Evolutionary conservation across 208 protist genomes (phyloP), one percentile per base, ranked within the genome.

Genomic region (Sergeia podlipaevii): DNA sequence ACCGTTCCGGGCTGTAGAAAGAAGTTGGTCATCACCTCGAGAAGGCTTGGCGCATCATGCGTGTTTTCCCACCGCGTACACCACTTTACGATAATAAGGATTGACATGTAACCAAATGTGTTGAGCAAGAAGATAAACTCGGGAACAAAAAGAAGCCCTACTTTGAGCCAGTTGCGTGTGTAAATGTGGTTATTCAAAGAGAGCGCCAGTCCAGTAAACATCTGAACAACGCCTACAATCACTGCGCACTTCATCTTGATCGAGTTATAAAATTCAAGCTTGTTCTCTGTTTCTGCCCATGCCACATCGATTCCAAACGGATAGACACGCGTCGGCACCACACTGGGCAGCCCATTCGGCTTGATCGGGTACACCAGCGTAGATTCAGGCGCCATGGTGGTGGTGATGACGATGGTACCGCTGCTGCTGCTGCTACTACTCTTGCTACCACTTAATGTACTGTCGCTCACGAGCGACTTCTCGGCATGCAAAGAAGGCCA

Each of bases 161-260:
- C 67, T 45, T 94, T 77, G 18, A 86, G 49, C 44, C 66, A 81
- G 42, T 97, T 74, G 4, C 76, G 65, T 46, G 93, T 96, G 59
- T 98, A 87, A 23, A 97, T 64, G 60, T 80, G 54, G 76, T 99
- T 99, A 58, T 89, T 65, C 0, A 95, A 44, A 11, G 70, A 73
- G 23, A 99, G 81, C 30, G 94, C 34, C 29, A 99, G 77, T 43
- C 98, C 98, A 28, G 97, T 77, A 17, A 91, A 64, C 98, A 99
- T 99, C 69, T 98, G 97, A 36, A 73, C 47, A 0, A 99, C 83
- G 29, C 97, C 97, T 54, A 98, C 77, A 30, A 99, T 83, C 26
- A 99, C 88, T 28, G 97, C 91, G 34, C 97, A 77, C 75, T 99
- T 99, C 98, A 99, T 99, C 77, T 99, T 99, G 56, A 99, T 81